A percentile compares a stretch with the other conserved stretches of the same genome.
Conservation (phyloP, 176 grass and related monocot species). For the Raddia guianensis region DNA sequence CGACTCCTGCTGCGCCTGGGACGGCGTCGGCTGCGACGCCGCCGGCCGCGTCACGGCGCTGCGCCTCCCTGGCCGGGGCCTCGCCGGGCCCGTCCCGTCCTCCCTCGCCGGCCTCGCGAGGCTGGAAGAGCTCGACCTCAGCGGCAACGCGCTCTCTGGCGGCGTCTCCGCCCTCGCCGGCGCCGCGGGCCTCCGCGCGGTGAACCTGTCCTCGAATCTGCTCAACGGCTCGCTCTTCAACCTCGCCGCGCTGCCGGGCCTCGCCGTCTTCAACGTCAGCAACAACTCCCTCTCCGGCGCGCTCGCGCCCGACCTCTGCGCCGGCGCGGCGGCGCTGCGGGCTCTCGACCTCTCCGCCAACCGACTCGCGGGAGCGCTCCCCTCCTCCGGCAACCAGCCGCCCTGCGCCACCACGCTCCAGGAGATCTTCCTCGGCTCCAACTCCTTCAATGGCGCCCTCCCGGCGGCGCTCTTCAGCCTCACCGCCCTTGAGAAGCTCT, state of each 20-base stretch:
- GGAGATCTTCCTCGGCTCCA: constrained; percentile 56
- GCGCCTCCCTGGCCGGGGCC: constrained; percentile 45
- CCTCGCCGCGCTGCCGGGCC: constrained; percentile 44
- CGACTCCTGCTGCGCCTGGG: constrained; percentile 62
- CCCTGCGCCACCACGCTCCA: constrained; percentile 58
- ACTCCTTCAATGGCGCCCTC: constrained; percentile 68
- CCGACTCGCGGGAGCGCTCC: constrained; percentile 57
- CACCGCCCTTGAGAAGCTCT: constrained; percentile 54
- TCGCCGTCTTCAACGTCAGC: constrained; percentile 69
- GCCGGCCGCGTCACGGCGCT: constrained; percentile 50
- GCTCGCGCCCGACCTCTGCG: constrained; percentile 68
- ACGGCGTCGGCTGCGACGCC: constrained; percentile 58
- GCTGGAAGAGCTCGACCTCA: constrained; percentile 70
- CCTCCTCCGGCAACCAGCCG: constrained; percentile 12
- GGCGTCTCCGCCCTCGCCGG: constrained; percentile 38
- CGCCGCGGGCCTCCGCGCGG: constrained; percentile 28
- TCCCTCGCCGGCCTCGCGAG: constrained; percentile 41
- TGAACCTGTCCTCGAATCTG: constrained; percentile 77
- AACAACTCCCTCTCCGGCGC: constrained; percentile 75
- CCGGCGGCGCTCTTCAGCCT: constrained; percentile 65
- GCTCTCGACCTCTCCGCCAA: constrained; percentile 80
- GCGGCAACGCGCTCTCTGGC: constrained; percentile 64
- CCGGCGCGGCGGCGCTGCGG: constrained; percentile 36
- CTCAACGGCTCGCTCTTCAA: constrained; percentile 52
- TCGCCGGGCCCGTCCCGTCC: constrained; percentile 38